Evolutionary conservation across 2,329 filamentous ascomycete genomes (phyloP).

Genomic region (Sodiomyces alkalinus): DNA sequence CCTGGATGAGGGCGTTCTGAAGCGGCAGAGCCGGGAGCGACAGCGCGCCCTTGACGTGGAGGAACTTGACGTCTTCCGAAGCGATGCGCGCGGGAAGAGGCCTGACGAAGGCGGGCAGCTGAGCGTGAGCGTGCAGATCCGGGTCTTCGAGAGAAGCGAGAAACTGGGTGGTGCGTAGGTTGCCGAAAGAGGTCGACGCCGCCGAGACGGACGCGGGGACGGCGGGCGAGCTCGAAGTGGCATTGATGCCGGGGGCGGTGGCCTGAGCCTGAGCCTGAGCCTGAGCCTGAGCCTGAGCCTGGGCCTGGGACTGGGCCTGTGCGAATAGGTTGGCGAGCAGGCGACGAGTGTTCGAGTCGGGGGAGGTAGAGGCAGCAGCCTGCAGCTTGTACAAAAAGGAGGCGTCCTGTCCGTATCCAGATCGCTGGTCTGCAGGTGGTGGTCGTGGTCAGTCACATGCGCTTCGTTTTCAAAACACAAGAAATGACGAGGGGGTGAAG

Average conservation of each 20-base stretch:
- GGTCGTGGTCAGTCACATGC: constrained; percentile 17
- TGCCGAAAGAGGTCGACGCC: constrained; percentile 8
- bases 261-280: no score
- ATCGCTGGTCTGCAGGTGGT: constrained; percentile 19
- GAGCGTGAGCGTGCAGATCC: constrained; percentile 22
- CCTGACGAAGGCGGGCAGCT: constrained; percentile 57
- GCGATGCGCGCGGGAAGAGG: constrained; percentile 64
- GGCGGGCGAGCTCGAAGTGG: constrained; percentile 11
- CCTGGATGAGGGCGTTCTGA: constrained; percentile 67
- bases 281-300: no score
- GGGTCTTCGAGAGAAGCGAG: constrained; percentile 31
- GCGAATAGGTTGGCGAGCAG: constrained; percentile 8
- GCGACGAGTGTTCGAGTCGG: constrained; percentile 8
- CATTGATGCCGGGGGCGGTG: no score
- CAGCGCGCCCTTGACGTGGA: constrained; percentile 72
- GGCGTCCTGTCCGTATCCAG: constrained; percentile 19
- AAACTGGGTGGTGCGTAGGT: constrained; percentile 25
- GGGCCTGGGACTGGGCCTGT: constrained; percentile 7
- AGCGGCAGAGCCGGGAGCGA: constrained; percentile 55
- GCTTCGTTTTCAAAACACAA: background rate
- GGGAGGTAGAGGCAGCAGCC: constrained; percentile 8
- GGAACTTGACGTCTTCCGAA: constrained; percentile 68
- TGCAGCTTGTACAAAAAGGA: constrained; percentile 15
- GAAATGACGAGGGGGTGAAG: background rate
- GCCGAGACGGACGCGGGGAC: constrained; percentile 19